Percentiles rank a stretch among this genome's conserved stretches.
These are phyloP conservation scores for Blastomyces parvus DNA, from an alignment of 2,329 filamentous ascomycete genomes.

Conservation along the genomic window DNA sequence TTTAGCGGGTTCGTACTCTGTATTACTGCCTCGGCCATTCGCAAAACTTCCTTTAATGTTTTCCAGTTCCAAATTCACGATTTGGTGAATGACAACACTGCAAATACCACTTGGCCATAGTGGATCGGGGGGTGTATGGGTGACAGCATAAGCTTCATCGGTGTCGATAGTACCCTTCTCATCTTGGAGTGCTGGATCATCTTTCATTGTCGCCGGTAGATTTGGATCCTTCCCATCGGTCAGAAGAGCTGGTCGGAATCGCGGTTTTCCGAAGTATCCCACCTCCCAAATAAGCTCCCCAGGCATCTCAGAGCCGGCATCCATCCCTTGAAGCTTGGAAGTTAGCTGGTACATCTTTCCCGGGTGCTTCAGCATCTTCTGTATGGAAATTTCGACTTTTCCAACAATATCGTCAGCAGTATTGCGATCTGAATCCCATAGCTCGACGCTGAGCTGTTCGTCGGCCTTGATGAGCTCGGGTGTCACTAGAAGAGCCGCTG, in stretches of 20 bases:
- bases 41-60: conserved; percentile 71
- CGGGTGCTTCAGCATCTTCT: conserved; percentile 89
- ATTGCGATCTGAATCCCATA: conserved; percentile 92
- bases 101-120: conserved; percentile 88
- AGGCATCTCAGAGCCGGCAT: conserved; percentile 79
- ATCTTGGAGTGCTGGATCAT: conserved; percentile 71
- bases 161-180: conserved; percentile 71
- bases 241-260: conserved; percentile 71
- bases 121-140: conserved; percentile 88
- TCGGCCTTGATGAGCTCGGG: conserved; percentile 85
- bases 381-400: conserved; percentile 86
- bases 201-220: conserved; percentile 62
- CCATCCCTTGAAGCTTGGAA: conserved; percentile 72
- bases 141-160: conserved; percentile 70
- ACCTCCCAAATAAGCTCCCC: conserved; percentile 94
- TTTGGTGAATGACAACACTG: conserved; percentile 81
- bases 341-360: conserved; percentile 86
- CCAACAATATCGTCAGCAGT: conserved; percentile 92
- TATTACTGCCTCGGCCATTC: conserved; percentile 64
- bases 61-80: conserved; percentile 86
- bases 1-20: conserved; percentile 82
- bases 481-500: conserved; percentile 73
- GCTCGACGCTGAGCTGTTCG: conserved; percentile 83
- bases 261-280: conserved; percentile 85
- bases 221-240: conserved; percentile 78